Conservation (phyloP, 2,329 filamentous ascomycete genomes). For the Beauveria sp. region DNA sequence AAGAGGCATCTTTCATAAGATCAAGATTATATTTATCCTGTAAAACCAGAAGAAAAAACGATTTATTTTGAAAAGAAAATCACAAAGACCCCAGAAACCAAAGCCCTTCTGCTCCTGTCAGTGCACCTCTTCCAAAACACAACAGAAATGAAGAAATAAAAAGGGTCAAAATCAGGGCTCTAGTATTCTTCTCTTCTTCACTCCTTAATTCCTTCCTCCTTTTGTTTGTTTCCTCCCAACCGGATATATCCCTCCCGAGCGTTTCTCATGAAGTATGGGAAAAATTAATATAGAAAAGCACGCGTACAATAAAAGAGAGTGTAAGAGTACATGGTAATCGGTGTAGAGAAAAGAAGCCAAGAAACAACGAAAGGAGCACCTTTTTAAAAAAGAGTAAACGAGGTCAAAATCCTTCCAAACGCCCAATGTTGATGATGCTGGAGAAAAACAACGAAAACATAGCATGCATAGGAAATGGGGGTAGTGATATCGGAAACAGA, state of each 20-base stretch:
- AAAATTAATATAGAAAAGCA: background rate
- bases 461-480: background rate
- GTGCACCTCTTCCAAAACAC: background rate
- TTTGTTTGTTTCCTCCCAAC: too few relatives aligned
- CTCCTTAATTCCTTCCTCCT: too few relatives aligned
- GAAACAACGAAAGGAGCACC: background rate
- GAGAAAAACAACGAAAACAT: background rate
- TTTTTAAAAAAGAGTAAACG: background rate
- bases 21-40: too few relatives aligned
- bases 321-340: constrained; percentile 7
- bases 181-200: background rate
- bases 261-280: background rate
- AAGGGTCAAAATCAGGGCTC: too few relatives aligned
- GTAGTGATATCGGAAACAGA: background rate
- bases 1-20: too few relatives aligned
- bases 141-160: background rate
- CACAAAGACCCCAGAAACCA: background rate
- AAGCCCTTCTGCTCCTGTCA: background rate
- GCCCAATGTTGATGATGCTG: background rate
- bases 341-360: background rate
- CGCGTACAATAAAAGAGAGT: background rate
- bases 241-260: background rate
- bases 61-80: background rate
- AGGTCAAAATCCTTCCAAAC: background rate
- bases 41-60: too few relatives aligned